A percentile compares a stretch with the other conserved stretches of the same genome.
Conservation (phyloP, 495 filamentous ascomycete species). For the Podospora australis region DNA sequence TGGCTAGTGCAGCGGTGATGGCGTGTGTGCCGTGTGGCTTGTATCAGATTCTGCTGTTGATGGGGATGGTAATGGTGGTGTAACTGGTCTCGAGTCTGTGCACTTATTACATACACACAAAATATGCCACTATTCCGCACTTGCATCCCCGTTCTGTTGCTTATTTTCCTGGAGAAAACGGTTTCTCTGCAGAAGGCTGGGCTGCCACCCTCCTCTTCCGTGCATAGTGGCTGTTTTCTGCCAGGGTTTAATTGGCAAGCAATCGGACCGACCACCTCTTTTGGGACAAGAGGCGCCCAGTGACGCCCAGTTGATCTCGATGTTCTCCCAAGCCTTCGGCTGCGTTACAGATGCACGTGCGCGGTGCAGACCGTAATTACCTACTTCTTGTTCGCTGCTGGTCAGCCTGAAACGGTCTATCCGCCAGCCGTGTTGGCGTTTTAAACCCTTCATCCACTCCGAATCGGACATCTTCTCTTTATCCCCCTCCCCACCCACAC, state of each 20-base stretch:
- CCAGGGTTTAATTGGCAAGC: constrained; percentile 17
- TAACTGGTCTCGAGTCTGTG: no score
- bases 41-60: no score
- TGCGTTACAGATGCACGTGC: constrained; percentile 14
- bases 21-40: no score
- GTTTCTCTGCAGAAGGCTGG: no score
- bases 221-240: neutral
- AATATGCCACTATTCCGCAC: no score
- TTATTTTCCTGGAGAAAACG: no score
- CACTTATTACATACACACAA: no score
- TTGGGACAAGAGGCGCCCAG: neutral
- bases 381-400: neutral
- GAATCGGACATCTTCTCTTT: neutral
- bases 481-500: neutral
- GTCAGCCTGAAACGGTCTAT: constrained; percentile 6
- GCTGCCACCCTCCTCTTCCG: no score
- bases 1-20: no score
- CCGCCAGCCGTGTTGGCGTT: neutral
- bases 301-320: constrained; percentile 3
- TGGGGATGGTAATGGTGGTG: no score
- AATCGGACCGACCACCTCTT: constrained; percentile 25
- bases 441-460: neutral
- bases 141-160: no score
- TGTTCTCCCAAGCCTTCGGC: constrained; percentile 10
- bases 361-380: constrained; percentile 2